phyloP scores from a whole-genome alignment of 2,329 filamentous ascomycete species.

The Bipolaris cookei region DNA sequence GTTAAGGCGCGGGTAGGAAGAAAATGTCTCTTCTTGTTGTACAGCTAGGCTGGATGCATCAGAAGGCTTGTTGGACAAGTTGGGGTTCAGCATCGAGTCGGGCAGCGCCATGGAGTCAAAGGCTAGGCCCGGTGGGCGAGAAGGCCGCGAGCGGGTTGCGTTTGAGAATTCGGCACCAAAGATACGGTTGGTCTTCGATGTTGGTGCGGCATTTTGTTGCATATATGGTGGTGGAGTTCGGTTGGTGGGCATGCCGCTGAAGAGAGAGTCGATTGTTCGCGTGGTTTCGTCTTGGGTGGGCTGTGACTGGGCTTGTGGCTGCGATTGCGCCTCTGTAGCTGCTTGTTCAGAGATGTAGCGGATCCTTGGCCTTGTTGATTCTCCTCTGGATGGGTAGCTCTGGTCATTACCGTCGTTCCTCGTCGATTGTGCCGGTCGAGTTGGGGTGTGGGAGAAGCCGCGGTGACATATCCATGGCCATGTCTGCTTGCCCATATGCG shows the following conservation, averaged over 20 bases:
- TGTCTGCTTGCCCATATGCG: conserved; percentile 10
- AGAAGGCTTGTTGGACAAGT: conserved; percentile 27
- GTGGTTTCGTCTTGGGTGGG: conserved; percentile 18
- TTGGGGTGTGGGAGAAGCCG: conserved; percentile 15
- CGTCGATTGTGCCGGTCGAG: conserved; percentile 19
- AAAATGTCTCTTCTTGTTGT: conserved; percentile 30
- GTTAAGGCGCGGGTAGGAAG: conserved; percentile 45
- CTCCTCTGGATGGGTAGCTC: conserved; percentile 1
- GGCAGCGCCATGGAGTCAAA: conserved; percentile 32
- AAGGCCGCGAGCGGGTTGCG: neutral
- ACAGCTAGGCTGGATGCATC: conserved; percentile 18
- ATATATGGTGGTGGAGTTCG: conserved; percentile 4
- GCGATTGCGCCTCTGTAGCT: conserved; percentile 4
- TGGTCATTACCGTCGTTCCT: conserved; percentile 12
- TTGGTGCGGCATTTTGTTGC: neutral
- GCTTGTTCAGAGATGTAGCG: conserved; percentile 2
- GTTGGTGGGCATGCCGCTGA: conserved; percentile 19
- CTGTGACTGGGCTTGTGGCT: neutral
- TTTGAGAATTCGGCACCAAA: conserved; percentile 31
- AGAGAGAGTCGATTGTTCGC: conserved; percentile 34
- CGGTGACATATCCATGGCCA: conserved; percentile 27
- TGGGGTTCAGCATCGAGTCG: conserved; percentile 21
- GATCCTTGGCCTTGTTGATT: conserved; percentile 1
- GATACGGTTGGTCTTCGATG: conserved; percentile 10
- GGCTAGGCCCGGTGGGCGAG: conserved; percentile 9